Evolutionary conservation across 148 eudicot species (phyloP), one percentile per base, ranked within the genome.

Genomic region (Rheum nobile): DNA sequence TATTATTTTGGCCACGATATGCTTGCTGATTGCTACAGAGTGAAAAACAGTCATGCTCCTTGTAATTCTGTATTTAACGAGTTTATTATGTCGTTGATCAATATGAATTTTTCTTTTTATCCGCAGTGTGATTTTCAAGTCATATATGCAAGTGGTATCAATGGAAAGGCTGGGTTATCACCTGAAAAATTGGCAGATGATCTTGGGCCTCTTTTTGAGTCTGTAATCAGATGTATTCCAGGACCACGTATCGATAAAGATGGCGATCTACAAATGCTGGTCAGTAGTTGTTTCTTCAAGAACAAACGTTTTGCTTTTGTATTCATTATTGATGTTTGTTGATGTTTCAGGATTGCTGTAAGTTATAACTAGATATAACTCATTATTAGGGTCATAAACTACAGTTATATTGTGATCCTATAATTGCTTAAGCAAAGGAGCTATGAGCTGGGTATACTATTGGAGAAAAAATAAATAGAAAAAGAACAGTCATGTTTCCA

Each of bases 261-360:
- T 32, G 99, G 97, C 67, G 86, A 93, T 79, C 90, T 95, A 68
- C 99, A 95, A 88, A 90, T 95, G 99, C 97, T 95, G 83, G 99
- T 95, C 71, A 91, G 98, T 91, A 71, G 59, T 77, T 75, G 42
- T 83, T 68, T 65, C 74, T 77, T 77, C 14, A 65, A 32, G 39
- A 65, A 65, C 9, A 31, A 31, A 1, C 11, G 26, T 59, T 29
- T 59, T 10, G 2, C 13, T 59, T 59, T 13, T 59, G 34, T 28
- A 59, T 59, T 10, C 6, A 10, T 9, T 59, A 59, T 32, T 65
- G 39, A 65, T 31, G 70, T 16, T 8, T 17, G 39, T 65, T 65
- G 39, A 31, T 34, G 10, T 32, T 13, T 28, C 32, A 6, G 41
- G 70, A 7, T 65, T 32, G 67, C 67, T 57, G 16, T 26, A 50